Evolutionary conservation across 208 protist species (phyloP), one percentile per base, ranked within the genome.

Genomic region (Wallacemonas sp.): DNA sequence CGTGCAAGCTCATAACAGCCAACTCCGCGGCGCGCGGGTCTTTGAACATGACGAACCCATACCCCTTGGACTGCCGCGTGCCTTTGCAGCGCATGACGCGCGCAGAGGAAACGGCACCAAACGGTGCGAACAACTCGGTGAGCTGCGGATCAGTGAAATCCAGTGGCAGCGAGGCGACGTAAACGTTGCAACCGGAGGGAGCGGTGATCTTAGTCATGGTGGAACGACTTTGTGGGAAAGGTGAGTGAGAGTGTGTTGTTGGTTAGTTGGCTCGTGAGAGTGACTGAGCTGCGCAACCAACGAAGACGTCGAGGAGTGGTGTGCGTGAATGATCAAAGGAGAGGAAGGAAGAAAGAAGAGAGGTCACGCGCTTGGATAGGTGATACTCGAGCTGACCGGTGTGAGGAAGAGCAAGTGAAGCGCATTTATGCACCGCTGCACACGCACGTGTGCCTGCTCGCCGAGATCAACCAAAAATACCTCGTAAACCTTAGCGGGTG

Each of bases 41-140:
- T 57, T 77, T 79, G 62, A 79, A 91, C 39, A 89, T 71, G 41
- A 93, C 81, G 62, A 93, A 93, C 27, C 87, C 87, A 62, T 93
- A 91, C 1, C 83, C 87, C 39, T 85, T 89, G 21, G 79, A 89
- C 32, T 67, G 45, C 6, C 75, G 78, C 12, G 77, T 81, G 36
- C 70, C 73, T 41, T 85, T 89, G 6, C 62, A 55, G 22, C 73
- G 80, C 86, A 92, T 92, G 44, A 92, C 78, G 29, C 80, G 70
- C 15, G 83, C 82, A 22, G 80, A 88, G 19, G 69, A 48, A 58
- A 93, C 85, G 33, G 54, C 42, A 13, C 87, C 87, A 38, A 77
- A 90, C 2, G 63, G 71, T 19, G 74, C 59, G 65, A 93, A 91
- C 24, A 93, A 71, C 22, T 81, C 67, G 37, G 76, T 63, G 17